A percentile compares a stretch with the other conserved stretches of the same genome.
phyloP scores from a whole-genome alignment of 768 basidiomycete genomes.

The Piloderma croceum region DNA sequence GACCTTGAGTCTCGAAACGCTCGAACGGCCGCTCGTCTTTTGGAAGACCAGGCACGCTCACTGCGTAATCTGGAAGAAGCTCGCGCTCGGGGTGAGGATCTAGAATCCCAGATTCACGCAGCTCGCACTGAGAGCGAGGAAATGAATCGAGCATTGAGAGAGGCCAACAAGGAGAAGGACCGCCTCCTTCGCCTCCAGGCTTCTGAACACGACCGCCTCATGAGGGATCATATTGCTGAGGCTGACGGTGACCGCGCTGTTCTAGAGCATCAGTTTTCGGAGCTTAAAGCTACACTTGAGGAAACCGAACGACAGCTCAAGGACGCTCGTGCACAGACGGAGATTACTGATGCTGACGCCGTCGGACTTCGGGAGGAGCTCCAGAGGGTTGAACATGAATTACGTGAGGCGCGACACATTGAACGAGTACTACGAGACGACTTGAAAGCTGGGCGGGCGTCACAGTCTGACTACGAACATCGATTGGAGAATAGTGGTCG shows the following conservation, averaged over 20 bases:
- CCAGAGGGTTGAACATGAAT: conserved; percentile 62
- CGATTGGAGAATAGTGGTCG: conserved; percentile 59
- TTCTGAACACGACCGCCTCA: conserved; percentile 55
- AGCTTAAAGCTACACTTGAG: conserved; percentile 60
- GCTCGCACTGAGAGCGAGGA: conserved; percentile 69
- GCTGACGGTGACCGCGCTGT: conserved; percentile 92
- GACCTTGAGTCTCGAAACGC: conserved; percentile 59
- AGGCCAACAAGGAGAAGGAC: conserved; percentile 75
- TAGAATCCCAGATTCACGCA: conserved; percentile 68
- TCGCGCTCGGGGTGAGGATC: conserved; percentile 63
- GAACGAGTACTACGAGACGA: conserved; percentile 73
- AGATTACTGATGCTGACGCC: conserved; percentile 63
- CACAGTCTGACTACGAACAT: conserved; percentile 63
- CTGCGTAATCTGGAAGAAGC: conserved; percentile 71
- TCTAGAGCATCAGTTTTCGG: conserved; percentile 80
- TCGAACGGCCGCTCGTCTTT: conserved; percentile 54
- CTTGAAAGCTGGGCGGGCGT: conserved; percentile 60
- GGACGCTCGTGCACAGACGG: conserved; percentile 53
- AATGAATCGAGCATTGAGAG: conserved; percentile 54
- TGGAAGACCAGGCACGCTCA: conserved; percentile 73
- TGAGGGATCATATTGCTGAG: conserved; percentile 87
- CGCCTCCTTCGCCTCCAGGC: conserved; percentile 67
- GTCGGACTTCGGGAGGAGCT: conserved; percentile 68
- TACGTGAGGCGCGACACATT: conserved; percentile 58
- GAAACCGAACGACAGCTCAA: conserved; percentile 57